Evolutionary conservation across 1,284 basidiomycete genomes (phyloP), one percentile per base, ranked within the genome.

Genomic region (Naganishia liquefaciens): DNA sequence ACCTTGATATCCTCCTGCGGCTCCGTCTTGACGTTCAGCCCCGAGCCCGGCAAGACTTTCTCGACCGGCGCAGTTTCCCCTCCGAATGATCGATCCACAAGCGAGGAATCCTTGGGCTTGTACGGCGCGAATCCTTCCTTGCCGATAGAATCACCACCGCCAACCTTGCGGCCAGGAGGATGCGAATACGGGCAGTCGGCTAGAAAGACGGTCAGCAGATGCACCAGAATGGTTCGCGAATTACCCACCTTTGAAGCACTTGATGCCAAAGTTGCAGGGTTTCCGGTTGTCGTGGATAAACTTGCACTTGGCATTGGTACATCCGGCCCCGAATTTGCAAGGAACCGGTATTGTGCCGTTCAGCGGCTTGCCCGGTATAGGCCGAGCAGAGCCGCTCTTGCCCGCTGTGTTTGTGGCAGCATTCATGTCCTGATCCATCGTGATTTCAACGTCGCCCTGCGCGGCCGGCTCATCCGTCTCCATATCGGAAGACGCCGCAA

Each of bases 171-270:
- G 11, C 60, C 67, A 1, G 67, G 63, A 11, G 67, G 67, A 28
- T 68, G 67, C 3, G 55, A 55, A 42, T 53, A 68, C 17, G 58
- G 58, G 39, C 67, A 68, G 42, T 60, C 52, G 43, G 55, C 63
- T 68, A 43, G 21, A 46, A 23, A 23, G 33, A 3, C 51, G 46
- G 33, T 21, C 9, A 15, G 40, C 23, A 33, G 15, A 40, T 11
- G 11, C 11, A 4, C 10, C 10, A 61, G 17, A 13, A 27, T 15
- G 2, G 5, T n/a, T 33, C 21, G 6, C 21, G 27, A 21, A 23
- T 40, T 9, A 61, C 65, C 15, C 23, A 67, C 66, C 62, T 51
- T 67, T 63, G 49, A 64, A 67, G 40, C 67, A 68, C 30, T 64
- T 64, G 10, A 53, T 42, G n/a, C 67, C 67, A 53, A 49, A 68